Conservation (phyloP, 495 filamentous ascomycete genomes). For the Penicillium cosmopolitanum region DNA sequence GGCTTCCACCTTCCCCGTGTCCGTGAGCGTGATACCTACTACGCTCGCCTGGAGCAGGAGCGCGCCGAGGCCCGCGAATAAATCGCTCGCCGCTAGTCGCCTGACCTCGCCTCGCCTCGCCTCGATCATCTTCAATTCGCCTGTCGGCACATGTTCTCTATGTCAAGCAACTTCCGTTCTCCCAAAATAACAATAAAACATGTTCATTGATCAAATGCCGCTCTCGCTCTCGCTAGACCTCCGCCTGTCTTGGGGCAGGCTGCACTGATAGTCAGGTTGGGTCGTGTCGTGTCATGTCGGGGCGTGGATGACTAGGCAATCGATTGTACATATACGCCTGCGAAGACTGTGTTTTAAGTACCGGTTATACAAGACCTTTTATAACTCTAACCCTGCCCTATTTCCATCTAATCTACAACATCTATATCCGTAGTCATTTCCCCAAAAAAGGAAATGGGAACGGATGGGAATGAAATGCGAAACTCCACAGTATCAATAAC, state of each 20-base stretch:
- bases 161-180: slow-evolving; percentile 19
- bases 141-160: slow-evolving; percentile 23
- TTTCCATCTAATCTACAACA: background rate
- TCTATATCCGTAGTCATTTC: background rate
- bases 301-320: slow-evolving; percentile 20
- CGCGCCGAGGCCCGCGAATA: slow-evolving; percentile 52
- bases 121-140: slow-evolving; percentile 20
- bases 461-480: too few relatives aligned
- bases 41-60: slow-evolving; percentile 74
- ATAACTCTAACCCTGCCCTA: background rate
- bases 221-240: slow-evolving; percentile 5
- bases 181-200: slow-evolving; percentile 16
- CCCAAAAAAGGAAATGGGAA: background rate
- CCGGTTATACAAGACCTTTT: slow-evolving; percentile 3
- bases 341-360: slow-evolving; percentile 22
- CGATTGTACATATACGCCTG: slow-evolving; percentile 39
- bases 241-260: slow-evolving; percentile 11
- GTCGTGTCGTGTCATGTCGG: slow-evolving; percentile 24
- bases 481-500: too few relatives aligned
- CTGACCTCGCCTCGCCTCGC: slow-evolving; percentile 10
- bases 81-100: slow-evolving; percentile 25
- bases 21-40: slow-evolving; percentile 74
- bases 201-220: slow-evolving; percentile 5
- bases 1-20: slow-evolving; percentile 80
- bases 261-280: slow-evolving; percentile 3